Evolutionary conservation across 768 basidiomycete genomes (phyloP).

Genomic region (Tricholoma bakamatsutake): DNA sequence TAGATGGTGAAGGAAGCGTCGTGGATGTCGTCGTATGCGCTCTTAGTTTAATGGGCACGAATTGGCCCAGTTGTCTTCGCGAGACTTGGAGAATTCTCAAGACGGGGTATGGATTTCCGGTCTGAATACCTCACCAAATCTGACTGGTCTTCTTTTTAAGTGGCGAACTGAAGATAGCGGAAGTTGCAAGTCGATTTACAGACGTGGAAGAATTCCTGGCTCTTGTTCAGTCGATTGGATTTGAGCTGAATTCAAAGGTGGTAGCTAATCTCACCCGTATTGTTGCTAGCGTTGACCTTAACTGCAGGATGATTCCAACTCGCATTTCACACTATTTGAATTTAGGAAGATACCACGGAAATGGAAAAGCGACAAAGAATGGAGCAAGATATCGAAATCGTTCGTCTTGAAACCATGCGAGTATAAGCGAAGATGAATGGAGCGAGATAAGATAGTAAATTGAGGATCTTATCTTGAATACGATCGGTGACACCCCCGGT

Average conservation of each 20-base stretch:
- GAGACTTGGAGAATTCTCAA: constrained; percentile 89
- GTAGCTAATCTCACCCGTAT: constrained; percentile 1
- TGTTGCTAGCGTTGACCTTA: not conserved
- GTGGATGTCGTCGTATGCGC: constrained; percentile 93
- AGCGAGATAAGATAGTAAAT: constrained; percentile 9
- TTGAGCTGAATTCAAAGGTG: constrained; percentile 67
- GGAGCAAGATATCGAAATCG: constrained; percentile 49
- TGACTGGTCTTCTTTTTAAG: constrained; percentile 30
- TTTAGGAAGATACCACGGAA: constrained; percentile 58
- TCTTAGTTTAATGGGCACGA: constrained; percentile 93
- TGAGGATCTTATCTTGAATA: too few relatives aligned
- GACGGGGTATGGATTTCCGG: constrained; percentile 44
- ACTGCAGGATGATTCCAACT: constrained; percentile 69
- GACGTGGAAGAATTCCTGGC: constrained; percentile 60
- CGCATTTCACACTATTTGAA: constrained; percentile 81
- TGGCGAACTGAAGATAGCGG: constrained; percentile 81
- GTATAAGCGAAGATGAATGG: constrained; percentile 74
- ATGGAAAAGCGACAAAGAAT: constrained; percentile 50
- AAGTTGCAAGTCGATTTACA: constrained; percentile 82
- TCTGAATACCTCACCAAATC: not conserved
- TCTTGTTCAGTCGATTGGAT: constrained; percentile 64
- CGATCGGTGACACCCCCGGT: not conserved
- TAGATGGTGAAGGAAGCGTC: constrained; percentile 59
- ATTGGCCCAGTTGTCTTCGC: constrained; percentile 88
- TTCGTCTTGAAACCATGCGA: constrained; percentile 80